Conservation (phyloP, 2,329 filamentous ascomycete genomes). For the Botrytis pseudocinerea region DNA sequence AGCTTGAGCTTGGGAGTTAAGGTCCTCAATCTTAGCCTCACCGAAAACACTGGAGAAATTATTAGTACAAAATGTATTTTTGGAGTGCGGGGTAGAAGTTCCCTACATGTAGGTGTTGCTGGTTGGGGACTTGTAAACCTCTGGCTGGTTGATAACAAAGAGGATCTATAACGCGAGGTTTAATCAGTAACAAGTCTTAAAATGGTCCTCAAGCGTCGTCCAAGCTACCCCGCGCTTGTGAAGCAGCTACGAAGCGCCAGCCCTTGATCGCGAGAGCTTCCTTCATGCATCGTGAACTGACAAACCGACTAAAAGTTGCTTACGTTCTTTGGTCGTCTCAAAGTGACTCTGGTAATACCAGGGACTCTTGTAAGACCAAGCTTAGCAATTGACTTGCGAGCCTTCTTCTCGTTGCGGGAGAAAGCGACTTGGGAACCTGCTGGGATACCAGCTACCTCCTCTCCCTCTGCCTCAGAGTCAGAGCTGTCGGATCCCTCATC, state of each 20-base stretch:
- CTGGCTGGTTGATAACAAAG: slow-evolving; percentile 99
- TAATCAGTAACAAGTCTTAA: slow-evolving; percentile 27
- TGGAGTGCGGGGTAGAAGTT: slow-evolving; percentile 18
- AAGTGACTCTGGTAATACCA: slow-evolving; percentile 96
- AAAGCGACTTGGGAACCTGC: slow-evolving; percentile 87
- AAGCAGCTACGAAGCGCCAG: slow-evolving; percentile 6
- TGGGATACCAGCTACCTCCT: slow-evolving; percentile 66
- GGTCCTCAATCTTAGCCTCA: slow-evolving; percentile 99
- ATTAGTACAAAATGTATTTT: slow-evolving; percentile 25
- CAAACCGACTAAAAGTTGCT: slow-evolving; percentile 47
- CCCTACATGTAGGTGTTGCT: slow-evolving; percentile 99
- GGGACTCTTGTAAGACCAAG: slow-evolving; percentile 93
- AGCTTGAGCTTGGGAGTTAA: slow-evolving; percentile 97
- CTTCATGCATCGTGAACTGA: not conserved
- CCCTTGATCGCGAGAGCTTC: not conserved
- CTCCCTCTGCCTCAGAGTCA: slow-evolving; percentile 77
- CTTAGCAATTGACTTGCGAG: slow-evolving; percentile 98
- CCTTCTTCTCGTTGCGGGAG: slow-evolving; percentile 99
- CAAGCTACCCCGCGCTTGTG: slow-evolving; percentile 3
- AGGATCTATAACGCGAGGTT: slow-evolving; percentile 67
- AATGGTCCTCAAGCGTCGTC: not conserved
- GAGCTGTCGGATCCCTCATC: slow-evolving; percentile 68
- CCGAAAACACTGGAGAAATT: slow-evolving; percentile 78
- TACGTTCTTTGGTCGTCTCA: slow-evolving; percentile 98
- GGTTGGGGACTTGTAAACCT: slow-evolving; percentile 98